Conservation (phyloP, 306 rosid genomes). For the Abrus pulchellus region DNA sequence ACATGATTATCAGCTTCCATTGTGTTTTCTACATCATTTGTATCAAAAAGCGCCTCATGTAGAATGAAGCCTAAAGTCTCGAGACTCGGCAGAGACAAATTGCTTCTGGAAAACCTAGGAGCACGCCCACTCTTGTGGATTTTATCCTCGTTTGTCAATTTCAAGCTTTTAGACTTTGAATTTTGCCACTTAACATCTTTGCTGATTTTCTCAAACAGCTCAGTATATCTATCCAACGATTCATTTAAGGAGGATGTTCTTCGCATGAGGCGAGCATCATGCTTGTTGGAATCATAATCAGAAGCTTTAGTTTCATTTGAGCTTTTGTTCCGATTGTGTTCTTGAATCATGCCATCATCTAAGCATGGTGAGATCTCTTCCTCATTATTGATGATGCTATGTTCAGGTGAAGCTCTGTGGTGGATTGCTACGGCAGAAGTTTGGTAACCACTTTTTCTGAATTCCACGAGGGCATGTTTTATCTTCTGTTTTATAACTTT, state of each 20-base stretch:
- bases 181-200: slow-evolving; percentile 55
- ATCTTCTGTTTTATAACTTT: slow-evolving; percentile 79
- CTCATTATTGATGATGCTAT: slow-evolving; percentile 36
- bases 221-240: slow-evolving; percentile 74
- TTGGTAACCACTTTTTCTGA: slow-evolving; percentile 58
- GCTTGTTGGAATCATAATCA: slow-evolving; percentile 50
- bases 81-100: slow-evolving; percentile 78
- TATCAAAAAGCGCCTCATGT: slow-evolving; percentile 60
- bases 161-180: slow-evolving; percentile 76
- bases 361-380: slow-evolving; percentile 53
- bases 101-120: slow-evolving; percentile 67
- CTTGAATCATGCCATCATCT: slow-evolving; percentile 47
- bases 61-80: slow-evolving; percentile 72
- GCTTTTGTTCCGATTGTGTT: slow-evolving; percentile 34
- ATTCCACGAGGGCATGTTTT: slow-evolving; percentile 70
- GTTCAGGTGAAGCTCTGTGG: slow-evolving; percentile 44
- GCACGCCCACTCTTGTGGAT: slow-evolving; percentile 49
- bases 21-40: slow-evolving; percentile 53
- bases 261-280: slow-evolving; percentile 48
- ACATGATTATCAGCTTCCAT: slow-evolving; percentile 46
- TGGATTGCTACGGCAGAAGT: slow-evolving; percentile 42
- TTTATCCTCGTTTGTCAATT: slow-evolving; percentile 64
- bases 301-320: slow-evolving; percentile 46
- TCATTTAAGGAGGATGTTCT: slow-evolving; percentile 74
- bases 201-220: slow-evolving; percentile 65